Evolutionary conservation across 352 stramenopile genomes (phyloP), one percentile per base, ranked within the genome.

Genomic region (Globisporangium abappressorium): DNA sequence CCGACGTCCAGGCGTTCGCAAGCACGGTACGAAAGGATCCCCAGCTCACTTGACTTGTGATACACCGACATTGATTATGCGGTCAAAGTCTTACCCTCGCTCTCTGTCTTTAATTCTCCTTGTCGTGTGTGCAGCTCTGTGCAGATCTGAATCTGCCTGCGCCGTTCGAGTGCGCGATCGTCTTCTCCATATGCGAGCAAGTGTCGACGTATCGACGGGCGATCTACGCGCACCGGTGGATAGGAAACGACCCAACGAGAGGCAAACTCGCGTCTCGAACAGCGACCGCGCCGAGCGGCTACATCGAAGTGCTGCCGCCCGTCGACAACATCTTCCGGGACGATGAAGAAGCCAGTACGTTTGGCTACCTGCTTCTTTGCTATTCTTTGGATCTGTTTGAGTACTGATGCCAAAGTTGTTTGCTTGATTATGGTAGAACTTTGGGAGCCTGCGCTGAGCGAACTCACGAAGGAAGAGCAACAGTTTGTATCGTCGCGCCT

Each of bases 101-200:
- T 49, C 43, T 51, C 18, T 24, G 7, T 24, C 43, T 51, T 1
- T 51, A 0, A 24, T 20, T 51, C 43, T 51, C 20, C 8, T 51
- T 51, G 18, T n/a, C 7, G 15, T 49, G 5, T 49, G 7, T 51
- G 14, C 4, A 83, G 76, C 65, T 93, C 22, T 89, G 82, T 43
- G 66, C 69, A 56, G 85, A 93, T 26, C 64, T 93, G 53, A 84
- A 82, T 57, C 69, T 93, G 53, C 76, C 85, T 0, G 62, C 62
- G 11, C 28, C 64, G 14, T 91, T 93, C 59, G 79, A 91, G 57
- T 71, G 75, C 8, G 85, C 85, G 9, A 87, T 90, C 61, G 74
- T 78, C 20, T 93, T 91, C 72, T 89, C 84, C 8, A 90, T 92
- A 43, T 84, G 78, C 28, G 85, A 93, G 60, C 85, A 93, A 74